phyloP scores from a whole-genome alignment of 148 eudicot genomes.

The Spergularia bocconei region DNA sequence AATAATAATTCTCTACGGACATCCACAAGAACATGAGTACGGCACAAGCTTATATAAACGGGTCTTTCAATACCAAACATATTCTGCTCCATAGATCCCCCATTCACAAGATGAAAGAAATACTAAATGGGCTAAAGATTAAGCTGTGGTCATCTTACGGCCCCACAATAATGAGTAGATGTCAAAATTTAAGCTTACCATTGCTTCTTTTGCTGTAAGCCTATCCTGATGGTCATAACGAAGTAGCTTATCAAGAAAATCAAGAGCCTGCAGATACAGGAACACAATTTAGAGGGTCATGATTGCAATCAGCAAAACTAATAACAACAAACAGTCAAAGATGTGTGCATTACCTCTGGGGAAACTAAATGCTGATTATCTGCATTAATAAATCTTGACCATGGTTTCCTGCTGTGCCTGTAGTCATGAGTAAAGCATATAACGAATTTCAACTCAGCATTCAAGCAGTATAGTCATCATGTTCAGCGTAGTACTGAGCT shows the following conservation, averaged over 20 bases:
- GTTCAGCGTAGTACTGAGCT: background rate
- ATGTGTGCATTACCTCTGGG: slow-evolving; percentile 60
- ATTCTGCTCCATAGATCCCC: too few species aligned
- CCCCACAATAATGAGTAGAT: background rate
- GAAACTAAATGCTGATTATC: slow-evolving; percentile 97
- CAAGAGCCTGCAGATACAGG: slow-evolving; percentile 62
- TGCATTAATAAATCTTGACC: slow-evolving; percentile 86
- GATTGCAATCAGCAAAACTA: background rate
- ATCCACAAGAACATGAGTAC: too few species aligned
- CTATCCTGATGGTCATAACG: slow-evolving; percentile 98
- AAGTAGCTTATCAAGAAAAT: slow-evolving; percentile 94
- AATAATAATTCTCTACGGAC: too few species aligned
- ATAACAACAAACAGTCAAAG: background rate
- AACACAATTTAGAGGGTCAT: slow-evolving; percentile 2
- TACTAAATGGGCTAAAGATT: background rate
- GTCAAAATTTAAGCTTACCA: slow-evolving; percentile 43
- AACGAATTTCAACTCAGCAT: background rate
- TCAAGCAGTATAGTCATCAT: background rate
- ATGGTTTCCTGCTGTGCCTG: slow-evolving; percentile 97
- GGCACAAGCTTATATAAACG: too few species aligned
- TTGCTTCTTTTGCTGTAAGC: slow-evolving; percentile 94
- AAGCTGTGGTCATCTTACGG: background rate
- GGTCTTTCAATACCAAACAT: background rate
- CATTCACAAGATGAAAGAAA: background rate
- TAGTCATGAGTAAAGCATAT: slow-evolving; percentile 5